Evolutionary conservation across 495 filamentous ascomycete species (phyloP).

Genomic region (Xylaria longipes): DNA sequence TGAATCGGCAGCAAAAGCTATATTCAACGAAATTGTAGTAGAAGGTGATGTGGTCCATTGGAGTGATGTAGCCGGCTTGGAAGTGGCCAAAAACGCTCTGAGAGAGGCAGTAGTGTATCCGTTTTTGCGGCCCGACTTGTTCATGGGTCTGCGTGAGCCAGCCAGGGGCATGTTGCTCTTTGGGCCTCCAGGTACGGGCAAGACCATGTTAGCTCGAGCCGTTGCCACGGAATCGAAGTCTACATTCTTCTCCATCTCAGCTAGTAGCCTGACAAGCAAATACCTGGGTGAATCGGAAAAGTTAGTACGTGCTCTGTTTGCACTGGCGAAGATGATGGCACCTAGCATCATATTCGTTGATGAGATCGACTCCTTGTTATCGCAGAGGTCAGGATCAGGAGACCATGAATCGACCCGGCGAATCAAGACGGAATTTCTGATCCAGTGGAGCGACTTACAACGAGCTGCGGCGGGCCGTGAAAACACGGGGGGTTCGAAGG

Average conservation of each 20-base stretch:
- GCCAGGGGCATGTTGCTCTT: constrained; percentile 96
- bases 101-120: constrained; percentile 98
- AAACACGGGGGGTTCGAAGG: constrained; percentile 44
- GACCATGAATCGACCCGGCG: constrained; percentile 93
- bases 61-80: constrained; percentile 91
- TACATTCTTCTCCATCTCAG: constrained; percentile 97
- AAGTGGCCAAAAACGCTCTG: constrained; percentile 87
- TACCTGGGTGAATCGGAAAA: constrained; percentile 97
- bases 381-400: constrained; percentile 77
- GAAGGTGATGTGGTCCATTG: constrained; percentile 95
- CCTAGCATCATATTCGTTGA: constrained; percentile 99
- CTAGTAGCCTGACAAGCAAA: constrained; percentile 92
- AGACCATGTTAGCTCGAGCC: constrained; percentile 96
- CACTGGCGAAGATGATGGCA: constrained; percentile 85
- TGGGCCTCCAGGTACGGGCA: constrained; percentile 94
- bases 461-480: constrained; percentile 89
- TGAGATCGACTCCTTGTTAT: constrained; percentile 95
- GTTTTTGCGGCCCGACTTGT: constrained; percentile 93
- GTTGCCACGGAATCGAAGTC: constrained; percentile 94
- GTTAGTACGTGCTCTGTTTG: constrained; percentile 91
- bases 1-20: constrained; percentile 80
- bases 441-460: constrained; percentile 95
- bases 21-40: constrained; percentile 95
- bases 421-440: constrained; percentile 97
- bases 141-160: constrained; percentile 93